Conservation (phyloP, 2,329 filamentous ascomycete species). For the Penicillium janthinellum region DNA sequence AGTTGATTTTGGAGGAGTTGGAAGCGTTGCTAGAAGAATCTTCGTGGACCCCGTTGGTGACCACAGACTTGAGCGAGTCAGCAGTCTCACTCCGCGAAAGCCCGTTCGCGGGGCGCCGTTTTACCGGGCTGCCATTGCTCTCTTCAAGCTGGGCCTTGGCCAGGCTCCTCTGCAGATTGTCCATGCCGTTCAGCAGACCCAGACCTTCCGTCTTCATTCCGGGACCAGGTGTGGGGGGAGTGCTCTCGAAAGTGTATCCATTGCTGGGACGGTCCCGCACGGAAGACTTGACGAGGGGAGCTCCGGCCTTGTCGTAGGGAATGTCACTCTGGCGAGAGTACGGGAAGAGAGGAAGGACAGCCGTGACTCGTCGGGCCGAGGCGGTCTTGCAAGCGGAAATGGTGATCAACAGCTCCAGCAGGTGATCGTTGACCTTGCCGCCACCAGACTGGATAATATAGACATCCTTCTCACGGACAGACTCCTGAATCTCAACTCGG, state of each 20-base stretch:
- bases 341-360: slow-evolving; percentile 90
- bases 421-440: slow-evolving; percentile 90
- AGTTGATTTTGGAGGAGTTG: slow-evolving; percentile 54
- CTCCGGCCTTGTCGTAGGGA: slow-evolving; percentile 93
- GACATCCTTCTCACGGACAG: slow-evolving; percentile 96
- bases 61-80: slow-evolving; percentile 41
- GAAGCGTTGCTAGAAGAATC: slow-evolving; percentile 64
- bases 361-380: slow-evolving; percentile 89
- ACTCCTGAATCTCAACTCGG: slow-evolving; percentile 92
- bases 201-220: slow-evolving; percentile 64
- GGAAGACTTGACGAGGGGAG: slow-evolving; percentile 75
- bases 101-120: slow-evolving; percentile 47
- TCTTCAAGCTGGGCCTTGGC: slow-evolving; percentile 67
- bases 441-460: slow-evolving; percentile 96
- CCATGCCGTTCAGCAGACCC: slow-evolving; percentile 67
- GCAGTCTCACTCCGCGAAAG: slow-evolving; percentile 42
- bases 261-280: slow-evolving; percentile 50
- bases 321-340: slow-evolving; percentile 96
- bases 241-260: slow-evolving; percentile 83
- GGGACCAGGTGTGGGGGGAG: slow-evolving; percentile 80
- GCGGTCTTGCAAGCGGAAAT: slow-evolving; percentile 97
- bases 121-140: slow-evolving; percentile 45
- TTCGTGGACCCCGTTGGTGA: slow-evolving; percentile 58
- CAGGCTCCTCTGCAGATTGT: slow-evolving; percentile 71
- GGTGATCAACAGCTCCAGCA: slow-evolving; percentile 96